phyloP scores from a whole-genome alignment of 257 asterid species.

The Nicotiana attenuata region DNA sequence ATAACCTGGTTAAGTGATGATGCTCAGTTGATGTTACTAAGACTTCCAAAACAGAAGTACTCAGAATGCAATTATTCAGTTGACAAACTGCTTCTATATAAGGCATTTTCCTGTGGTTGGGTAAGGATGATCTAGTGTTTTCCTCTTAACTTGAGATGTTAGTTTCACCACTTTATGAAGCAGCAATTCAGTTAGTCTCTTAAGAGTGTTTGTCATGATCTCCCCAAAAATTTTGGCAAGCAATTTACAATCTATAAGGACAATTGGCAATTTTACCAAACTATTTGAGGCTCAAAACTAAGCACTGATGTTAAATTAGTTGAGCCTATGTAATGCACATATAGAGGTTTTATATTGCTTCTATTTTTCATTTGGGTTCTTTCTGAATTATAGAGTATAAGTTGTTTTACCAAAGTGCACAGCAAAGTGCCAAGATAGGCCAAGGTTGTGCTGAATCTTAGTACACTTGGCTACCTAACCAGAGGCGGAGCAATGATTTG shows the following conservation, averaged over 20 bases:
- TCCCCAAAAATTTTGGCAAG: not conserved
- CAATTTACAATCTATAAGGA: not conserved
- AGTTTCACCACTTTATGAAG: not conserved
- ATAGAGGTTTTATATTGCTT: not conserved
- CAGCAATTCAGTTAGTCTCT: not conserved
- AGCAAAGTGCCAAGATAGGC: not conserved
- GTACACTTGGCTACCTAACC: not conserved
- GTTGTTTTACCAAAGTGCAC: not conserved
- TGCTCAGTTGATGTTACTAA: constrained; percentile 4
- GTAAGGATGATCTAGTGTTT: not conserved
- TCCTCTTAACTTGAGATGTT: not conserved
- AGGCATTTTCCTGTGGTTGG: not conserved
- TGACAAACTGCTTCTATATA: not conserved
- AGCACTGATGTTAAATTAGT: not conserved
- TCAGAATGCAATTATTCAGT: not conserved
- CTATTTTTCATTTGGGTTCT: not conserved
- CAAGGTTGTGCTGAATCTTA: not conserved
- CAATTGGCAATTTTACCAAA: not conserved
- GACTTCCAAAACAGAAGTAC: not conserved
- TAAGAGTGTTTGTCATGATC: not conserved
- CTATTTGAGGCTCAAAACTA: not conserved
- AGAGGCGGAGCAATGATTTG: no score
- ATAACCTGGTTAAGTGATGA: constrained; percentile 36
- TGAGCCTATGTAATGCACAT: not conserved
- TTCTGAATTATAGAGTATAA: not conserved